Conservation (phyloP, 345 rosid species). For the Corymbia maculata region DNA sequence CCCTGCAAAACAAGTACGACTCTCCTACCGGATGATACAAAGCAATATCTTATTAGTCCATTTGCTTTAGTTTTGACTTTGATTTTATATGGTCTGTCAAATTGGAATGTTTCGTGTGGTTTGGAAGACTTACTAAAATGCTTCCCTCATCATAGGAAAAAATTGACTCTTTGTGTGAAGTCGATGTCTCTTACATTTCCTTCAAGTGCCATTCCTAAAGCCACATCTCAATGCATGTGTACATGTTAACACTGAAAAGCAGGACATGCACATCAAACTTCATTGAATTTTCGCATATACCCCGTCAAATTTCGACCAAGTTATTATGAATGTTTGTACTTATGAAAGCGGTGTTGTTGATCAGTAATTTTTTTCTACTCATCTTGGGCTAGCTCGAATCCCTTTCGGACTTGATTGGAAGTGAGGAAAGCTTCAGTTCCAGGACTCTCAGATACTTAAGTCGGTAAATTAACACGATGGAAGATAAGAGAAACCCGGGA, state of each 20-base stretch:
- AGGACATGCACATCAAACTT: background rate
- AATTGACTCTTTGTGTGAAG: background rate
- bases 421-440: background rate
- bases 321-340: background rate
- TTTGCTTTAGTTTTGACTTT: background rate
- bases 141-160: background rate
- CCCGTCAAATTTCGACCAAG: too few species aligned
- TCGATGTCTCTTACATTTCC: background rate
- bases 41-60: background rate
- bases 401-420: background rate
- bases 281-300: background rate
- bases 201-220: fast-evolving
- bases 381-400: background rate
- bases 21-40: background rate
- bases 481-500: background rate
- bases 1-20: background rate
- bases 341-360: background rate
- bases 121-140: background rate
- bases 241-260: background rate
- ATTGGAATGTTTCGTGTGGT: background rate
- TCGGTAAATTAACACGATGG: background rate
- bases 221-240: background rate
- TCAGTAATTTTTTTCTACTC: background rate
- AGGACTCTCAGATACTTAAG: background rate
- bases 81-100: background rate